Evolutionary conservation across 805 yeast species (phyloP), one percentile per base, ranked within the genome.

Genomic region (Yarrowia porcina): DNA sequence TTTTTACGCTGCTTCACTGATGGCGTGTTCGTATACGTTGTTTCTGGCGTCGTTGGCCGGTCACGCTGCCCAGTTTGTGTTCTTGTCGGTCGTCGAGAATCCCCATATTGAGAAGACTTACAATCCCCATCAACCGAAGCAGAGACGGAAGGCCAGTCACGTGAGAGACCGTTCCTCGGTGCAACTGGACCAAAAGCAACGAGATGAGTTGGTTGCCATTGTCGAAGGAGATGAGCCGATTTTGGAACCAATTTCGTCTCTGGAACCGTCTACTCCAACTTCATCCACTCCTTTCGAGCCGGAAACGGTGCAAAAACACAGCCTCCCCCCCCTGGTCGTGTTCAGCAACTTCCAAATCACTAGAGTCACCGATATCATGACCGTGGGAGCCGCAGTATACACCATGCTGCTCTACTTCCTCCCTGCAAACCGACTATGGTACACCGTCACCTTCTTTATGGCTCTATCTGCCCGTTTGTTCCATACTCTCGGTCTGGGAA

Each of bases 71-170:
- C 96, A 89, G 72, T 89, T 89, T 80, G 78, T 83, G 25, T 89
- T 89, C 69, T 76, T 89, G 72, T 84, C 85, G 66, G 79, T 78
- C 66, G 91, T 89, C 54, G 96, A 89, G 73, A 88, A 86, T 68
- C 96, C 96, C 28, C 96, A 89, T 74, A 89, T 89, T 68, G 91
- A 88, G 65, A 88, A 87, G 75, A 88, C 87, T 17, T 89, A 76
- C 67, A 70, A 70, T 36, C 67, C 77, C 4, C 66, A 71, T 9
- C 67, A 68, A 17, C 67, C 70, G 15, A 28, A 56, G 28, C 65
- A 64, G 49, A 57, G 63, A 12, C 56, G 66, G 25, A 54, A 69
- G 63, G 57, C 68, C 56, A 28, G 28, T 8, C 39, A 36, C 21
- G 66, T 30, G 9, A 32, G 45, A 18, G 32, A 23, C 36, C 63